These are phyloP conservation scores for Yarrowia deformans DNA, from an alignment of 805 yeast genomes.

Conservation along the genomic window DNA sequence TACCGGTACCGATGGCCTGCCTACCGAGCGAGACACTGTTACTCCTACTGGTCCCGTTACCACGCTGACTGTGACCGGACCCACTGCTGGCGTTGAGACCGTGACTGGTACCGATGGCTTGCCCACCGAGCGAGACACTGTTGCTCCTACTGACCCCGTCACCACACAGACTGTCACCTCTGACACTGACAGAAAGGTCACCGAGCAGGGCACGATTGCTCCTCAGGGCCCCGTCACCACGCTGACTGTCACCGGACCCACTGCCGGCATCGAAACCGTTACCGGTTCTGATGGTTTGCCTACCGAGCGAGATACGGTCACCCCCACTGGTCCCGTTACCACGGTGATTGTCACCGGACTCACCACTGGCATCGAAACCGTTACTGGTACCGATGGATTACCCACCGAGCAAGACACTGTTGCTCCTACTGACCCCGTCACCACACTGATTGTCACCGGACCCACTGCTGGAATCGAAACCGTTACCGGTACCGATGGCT, in stretches of 20 bases:
- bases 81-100: not conserved
- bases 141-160: not conserved
- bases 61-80: not conserved
- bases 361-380: not conserved
- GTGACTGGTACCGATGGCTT: not conserved
- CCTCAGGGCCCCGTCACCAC: not conserved
- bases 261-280: not conserved
- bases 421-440: not conserved
- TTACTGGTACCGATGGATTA: not conserved
- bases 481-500: not conserved
- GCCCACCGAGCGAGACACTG: slow-evolving; percentile 42
- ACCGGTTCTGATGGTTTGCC: not conserved
- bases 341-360: not conserved
- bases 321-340: not conserved
- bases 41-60: not conserved
- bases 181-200: not conserved
- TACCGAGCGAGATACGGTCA: slow-evolving; percentile 41
- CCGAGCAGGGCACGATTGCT: not conserved
- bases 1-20: not conserved
- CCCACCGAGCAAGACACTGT: not conserved
- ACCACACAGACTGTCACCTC: not conserved
- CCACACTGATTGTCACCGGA: not conserved
- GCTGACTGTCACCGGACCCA: not conserved
- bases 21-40: not conserved
- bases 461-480: not conserved